Percentiles rank a stretch among this genome's conserved stretches.
Evolutionary conservation across 2,329 filamentous ascomycete genomes (phyloP).

Genomic region (Aspergillus sp.): DNA sequence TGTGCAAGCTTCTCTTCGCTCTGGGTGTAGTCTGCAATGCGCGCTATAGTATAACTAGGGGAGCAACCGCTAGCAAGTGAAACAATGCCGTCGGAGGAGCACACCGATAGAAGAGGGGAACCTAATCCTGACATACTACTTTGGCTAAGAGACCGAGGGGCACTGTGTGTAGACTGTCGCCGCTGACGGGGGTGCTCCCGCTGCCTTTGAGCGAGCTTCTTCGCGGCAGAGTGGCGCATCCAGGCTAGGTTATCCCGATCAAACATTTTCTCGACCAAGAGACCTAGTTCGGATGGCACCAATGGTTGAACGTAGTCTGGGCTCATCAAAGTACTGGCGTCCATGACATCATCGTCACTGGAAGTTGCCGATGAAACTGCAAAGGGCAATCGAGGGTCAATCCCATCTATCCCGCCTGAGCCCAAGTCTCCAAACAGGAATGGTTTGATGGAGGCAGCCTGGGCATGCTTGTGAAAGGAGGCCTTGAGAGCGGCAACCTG

Average conservation of each 20-base stretch:
- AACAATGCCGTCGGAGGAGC: constrained; percentile 22
- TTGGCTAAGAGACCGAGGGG: constrained; percentile 29
- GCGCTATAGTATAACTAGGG: constrained; percentile 56
- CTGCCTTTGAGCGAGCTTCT: constrained; percentile 74
- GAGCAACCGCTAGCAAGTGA: constrained; percentile 22
- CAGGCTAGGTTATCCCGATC: constrained; percentile 72
- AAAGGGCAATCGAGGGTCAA: constrained; percentile 52
- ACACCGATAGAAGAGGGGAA: constrained; percentile 23
- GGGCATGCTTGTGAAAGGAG: constrained; percentile 30
- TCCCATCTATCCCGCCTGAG: constrained; percentile 16
- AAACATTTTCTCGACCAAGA: constrained; percentile 70
- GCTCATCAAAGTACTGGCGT: constrained; percentile 89
- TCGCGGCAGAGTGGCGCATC: constrained; percentile 75
- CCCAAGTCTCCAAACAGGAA: constrained; percentile 60
- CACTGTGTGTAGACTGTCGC: constrained; percentile 6
- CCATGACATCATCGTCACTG: constrained; percentile 76
- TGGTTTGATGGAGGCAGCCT: constrained; percentile 51
- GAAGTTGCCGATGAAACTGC: constrained; percentile 71
- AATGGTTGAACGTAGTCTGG: constrained; percentile 84
- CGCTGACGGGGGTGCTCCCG: constrained; percentile 22
- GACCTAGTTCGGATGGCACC: constrained; percentile 65
- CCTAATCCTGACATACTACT: constrained; percentile 3
- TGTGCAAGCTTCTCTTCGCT: constrained; percentile 59
- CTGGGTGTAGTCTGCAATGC: constrained; percentile 56
- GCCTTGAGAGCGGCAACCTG: constrained; percentile 58